These are phyloP conservation scores for Globisporangium echinulatum DNA, from an alignment of 352 stramenopile species.

Conservation along the genomic window DNA sequence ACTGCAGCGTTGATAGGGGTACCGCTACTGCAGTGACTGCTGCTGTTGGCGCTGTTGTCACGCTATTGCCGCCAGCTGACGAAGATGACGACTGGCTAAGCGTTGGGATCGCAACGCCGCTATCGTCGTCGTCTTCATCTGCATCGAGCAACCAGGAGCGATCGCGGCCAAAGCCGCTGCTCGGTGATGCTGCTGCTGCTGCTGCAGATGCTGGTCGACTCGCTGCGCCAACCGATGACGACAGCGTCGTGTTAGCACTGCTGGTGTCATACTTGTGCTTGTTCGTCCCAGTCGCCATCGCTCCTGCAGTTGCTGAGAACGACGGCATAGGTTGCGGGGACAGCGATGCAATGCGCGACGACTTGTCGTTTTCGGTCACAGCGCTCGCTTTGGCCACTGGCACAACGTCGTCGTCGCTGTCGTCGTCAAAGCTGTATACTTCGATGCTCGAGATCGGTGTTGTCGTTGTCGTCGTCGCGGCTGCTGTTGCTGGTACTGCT, in stretches of 20 bases:
- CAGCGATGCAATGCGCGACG: constrained; percentile 6
- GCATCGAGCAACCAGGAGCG: constrained; percentile 49
- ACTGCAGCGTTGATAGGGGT: background rate
- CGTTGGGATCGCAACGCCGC: constrained; percentile 1
- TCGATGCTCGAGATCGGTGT: constrained; percentile 21
- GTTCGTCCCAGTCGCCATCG: background rate
- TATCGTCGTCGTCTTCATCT: constrained; percentile 22
- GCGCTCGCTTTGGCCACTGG: background rate
- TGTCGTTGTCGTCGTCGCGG: background rate
- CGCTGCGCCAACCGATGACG: background rate
- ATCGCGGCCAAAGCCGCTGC: constrained; percentile 37
- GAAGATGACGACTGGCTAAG: background rate
- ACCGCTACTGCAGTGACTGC: background rate
- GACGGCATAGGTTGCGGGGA: constrained; percentile 11
- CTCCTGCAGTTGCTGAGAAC: constrained; percentile 6
- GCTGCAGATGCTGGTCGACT: background rate
- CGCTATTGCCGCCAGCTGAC: too few relatives aligned
- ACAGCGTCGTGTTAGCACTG: background rate
- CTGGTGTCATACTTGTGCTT: too few relatives aligned
- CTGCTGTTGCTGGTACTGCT: background rate
- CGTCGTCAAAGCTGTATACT: constrained; percentile 45
- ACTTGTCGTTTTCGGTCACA: background rate
- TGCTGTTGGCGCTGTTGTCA: background rate
- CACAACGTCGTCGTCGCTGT: constrained; percentile 22
- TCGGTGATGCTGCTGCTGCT: background rate